phyloP scores from a whole-genome alignment of 805 yeast species.

The Lachancea sp. region DNA sequence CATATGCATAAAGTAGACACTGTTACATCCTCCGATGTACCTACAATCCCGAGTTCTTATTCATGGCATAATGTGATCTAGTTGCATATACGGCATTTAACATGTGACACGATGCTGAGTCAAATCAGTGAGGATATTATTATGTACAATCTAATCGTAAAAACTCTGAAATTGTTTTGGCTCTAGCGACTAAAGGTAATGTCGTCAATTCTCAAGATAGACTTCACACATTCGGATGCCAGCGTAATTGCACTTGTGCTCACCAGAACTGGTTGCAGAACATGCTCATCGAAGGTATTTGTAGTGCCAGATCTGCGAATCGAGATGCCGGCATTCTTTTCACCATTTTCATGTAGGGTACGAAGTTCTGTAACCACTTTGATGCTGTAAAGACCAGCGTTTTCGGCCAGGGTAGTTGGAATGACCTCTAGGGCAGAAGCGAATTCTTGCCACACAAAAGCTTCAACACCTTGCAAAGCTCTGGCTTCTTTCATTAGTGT shows the following conservation, averaged over 20 bases:
- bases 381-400: conserved; percentile 88
- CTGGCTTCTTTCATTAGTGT: conserved; percentile 65
- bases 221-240: conserved; percentile 95
- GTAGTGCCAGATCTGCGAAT: conserved; percentile 91
- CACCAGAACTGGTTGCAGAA: conserved; percentile 92
- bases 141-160: conserved; percentile 4
- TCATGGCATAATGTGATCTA: no score
- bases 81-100: no score
- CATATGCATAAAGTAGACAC: no score
- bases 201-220: conserved; percentile 93
- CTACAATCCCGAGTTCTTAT: no score
- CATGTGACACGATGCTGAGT: no score
- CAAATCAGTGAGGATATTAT: background rate
- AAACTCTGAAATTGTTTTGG: background rate
- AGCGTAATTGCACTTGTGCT: conserved; percentile 89
- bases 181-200: conserved; percentile 79
- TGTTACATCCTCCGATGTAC: no score
- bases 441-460: conserved; percentile 85
- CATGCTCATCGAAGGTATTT: conserved; percentile 88
- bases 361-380: conserved; percentile 89
- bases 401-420: conserved; percentile 91
- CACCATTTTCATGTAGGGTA: conserved; percentile 86
- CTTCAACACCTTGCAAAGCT: conserved; percentile 75
- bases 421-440: conserved; percentile 88
- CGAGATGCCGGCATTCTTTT: conserved; percentile 88